Conservation (phyloP, 371 early-diverging fungal species). For the Mucor plumbeus region DNA sequence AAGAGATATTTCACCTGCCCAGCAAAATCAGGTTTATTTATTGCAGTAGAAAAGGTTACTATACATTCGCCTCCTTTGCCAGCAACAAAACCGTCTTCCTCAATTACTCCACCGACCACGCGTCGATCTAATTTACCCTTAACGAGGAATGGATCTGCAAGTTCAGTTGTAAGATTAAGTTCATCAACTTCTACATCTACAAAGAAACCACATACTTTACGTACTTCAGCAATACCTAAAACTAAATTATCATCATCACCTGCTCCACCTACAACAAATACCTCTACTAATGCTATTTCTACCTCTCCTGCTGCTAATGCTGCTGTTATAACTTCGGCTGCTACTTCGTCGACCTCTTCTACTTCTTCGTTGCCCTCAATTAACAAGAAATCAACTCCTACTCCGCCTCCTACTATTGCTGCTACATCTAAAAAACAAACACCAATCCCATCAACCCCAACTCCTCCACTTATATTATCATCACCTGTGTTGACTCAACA, state of each 20-base stretch:
- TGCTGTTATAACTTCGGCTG: neutral
- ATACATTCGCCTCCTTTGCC: conserved; percentile 27
- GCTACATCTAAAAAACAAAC: neutral
- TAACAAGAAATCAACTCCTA: conserved; percentile 15
- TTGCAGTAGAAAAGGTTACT: conserved; percentile 64
- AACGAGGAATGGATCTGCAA: conserved; percentile 12
- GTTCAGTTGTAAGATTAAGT: conserved; percentile 8
- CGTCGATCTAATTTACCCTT: conserved; percentile 24
- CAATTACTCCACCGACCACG: conserved; percentile 8
- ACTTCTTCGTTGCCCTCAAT: conserved; percentile 1
- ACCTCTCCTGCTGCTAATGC: neutral
- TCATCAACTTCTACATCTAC: conserved; percentile 10
- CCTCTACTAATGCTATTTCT: neutral
- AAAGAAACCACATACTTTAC: conserved; percentile 14
- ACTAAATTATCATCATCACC: conserved; percentile 11
- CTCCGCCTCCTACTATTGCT: neutral
- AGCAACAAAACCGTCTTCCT: conserved; percentile 6
- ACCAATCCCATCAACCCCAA: conserved; percentile 8
- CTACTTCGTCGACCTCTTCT: neutral
- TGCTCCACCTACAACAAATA: neutral
- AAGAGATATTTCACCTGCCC: conserved; percentile 70
- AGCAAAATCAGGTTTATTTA: conserved; percentile 73
- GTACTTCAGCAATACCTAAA: conserved; percentile 11
- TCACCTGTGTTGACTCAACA: neutral
- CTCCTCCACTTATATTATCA: neutral